Base-by-base conservation (phyloP, 345 rosid genomes). In the Eucalyptus marginata region DNA sequence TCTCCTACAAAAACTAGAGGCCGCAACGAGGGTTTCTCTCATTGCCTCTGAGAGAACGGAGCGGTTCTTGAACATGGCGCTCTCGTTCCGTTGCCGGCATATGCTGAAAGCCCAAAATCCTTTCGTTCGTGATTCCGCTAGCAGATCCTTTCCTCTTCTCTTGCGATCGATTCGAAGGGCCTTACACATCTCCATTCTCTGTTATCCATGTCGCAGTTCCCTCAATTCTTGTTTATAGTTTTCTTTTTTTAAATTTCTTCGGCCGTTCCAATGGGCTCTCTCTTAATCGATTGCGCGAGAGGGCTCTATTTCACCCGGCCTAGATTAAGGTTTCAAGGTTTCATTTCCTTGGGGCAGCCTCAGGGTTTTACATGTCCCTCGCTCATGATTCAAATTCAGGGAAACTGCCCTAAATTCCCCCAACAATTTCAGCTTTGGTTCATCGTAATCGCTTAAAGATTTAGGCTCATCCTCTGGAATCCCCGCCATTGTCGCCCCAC, bases 291-390 rank as follows among this genome's bases (percentile, higher is more conserved):
- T 46, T 8, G 29, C 40, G 56, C 83, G 81, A 31, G 88, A 66
- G 88, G 52, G 29, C 58, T 66, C 88, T 43, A 87, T 87, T 87
- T 87, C 88, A 66, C 88, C 84, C 88, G 59, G 88, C 88, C 84
- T 49, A 66, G 81, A 87, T 87, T 46, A 59, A n/a, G 29, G 81
- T 33, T 71, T 71, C 4, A 29, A 62, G 40, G 76, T n/a, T 64
- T 64, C 8, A 17, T 33, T 17, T 64, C 36, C 17, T 40, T n/a
- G 80, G 44, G 88, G 56, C 52, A 31, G 84, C n/a, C 83, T 62
- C 52, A 27, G 49, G 80, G 83, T 64, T 87, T 47, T 9, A 13
- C 59, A 47, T 9, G 88, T 64, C 18, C 47, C 83, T 76, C 15
- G 24, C 14, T 40, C 47, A 24, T 40, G 9, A 40, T 76, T 76